These are phyloP conservation scores for Apiospora koreana DNA, from an alignment of 2,329 filamentous ascomycete species.

Conservation along the genomic window DNA sequence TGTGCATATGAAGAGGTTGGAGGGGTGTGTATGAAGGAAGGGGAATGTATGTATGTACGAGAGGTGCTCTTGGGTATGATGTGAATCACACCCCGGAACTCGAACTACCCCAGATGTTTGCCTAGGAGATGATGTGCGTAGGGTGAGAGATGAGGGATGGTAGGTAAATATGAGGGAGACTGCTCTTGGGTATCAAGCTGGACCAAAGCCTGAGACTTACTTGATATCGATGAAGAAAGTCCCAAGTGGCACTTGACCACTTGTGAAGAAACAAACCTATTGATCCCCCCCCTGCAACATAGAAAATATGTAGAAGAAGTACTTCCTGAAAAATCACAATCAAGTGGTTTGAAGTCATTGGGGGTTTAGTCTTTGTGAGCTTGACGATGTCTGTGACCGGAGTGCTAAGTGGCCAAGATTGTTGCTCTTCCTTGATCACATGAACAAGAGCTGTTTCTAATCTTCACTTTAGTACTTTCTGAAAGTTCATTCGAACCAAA, in stretches of 20 bases:
- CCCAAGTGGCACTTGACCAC: not conserved
- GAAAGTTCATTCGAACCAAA: not conserved
- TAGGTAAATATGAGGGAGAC: not conserved
- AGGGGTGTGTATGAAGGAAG: no score
- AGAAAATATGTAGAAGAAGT: not conserved
- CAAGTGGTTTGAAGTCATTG: not conserved
- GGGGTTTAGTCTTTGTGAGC: not conserved
- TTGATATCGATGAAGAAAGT: not conserved
- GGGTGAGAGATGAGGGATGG: not conserved
- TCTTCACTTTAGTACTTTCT: not conserved
- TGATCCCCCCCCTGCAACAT: no score
- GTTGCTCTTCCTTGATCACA: not conserved
- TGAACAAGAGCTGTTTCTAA: not conserved
- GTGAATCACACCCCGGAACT: no score
- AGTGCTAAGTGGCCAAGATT: not conserved
- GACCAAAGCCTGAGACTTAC: not conserved
- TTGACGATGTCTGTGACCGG: not conserved
- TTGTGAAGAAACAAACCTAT: not conserved
- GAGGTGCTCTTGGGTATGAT: no score
- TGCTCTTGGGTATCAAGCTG: not conserved
- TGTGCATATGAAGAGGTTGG: no score
- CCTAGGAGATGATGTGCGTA: not conserved
- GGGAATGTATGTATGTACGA: no score
- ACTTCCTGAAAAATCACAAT: not conserved
- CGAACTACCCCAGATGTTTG: not conserved